A percentile compares a stretch with the other conserved stretches of the same genome.
Conservation (phyloP, 371 early-diverging fungal genomes). For the Chytridium lagenaria region DNA sequence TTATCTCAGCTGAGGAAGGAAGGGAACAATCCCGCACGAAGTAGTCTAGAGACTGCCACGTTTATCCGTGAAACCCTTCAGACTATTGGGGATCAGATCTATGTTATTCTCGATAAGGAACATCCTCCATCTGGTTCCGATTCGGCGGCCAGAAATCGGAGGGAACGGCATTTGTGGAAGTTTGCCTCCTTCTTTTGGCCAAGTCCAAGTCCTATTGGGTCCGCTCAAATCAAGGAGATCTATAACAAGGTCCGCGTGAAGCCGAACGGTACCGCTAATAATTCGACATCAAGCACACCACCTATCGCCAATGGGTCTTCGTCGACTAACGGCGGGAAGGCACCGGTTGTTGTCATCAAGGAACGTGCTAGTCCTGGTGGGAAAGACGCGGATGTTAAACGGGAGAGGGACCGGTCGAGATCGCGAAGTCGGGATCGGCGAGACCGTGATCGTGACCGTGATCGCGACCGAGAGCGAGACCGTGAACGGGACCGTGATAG, state of each 20-base stretch:
- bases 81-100: constrained; percentile 69
- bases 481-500: constrained; percentile 5
- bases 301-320: not conserved
- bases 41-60: constrained; percentile 54
- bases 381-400: constrained; percentile 12
- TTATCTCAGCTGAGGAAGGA: constrained; percentile 61
- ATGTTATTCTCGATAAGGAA: constrained; percentile 41
- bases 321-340: constrained; percentile 1
- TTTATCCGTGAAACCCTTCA: constrained; percentile 64
- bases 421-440: constrained; percentile 19
- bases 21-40: constrained; percentile 52
- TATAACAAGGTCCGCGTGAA: constrained; percentile 44
- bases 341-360: constrained; percentile 4
- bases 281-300: not conserved
- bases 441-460: not conserved
- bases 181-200: constrained; percentile 73
- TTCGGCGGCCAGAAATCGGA: not conserved
- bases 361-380: constrained; percentile 13
- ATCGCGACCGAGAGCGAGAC: constrained; percentile 8
- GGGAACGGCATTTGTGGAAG: constrained; percentile 45
- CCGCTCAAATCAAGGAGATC: constrained; percentile 58
- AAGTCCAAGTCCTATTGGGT: constrained; percentile 55
- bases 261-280: not conserved
- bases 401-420: constrained; percentile 11
- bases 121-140: not conserved